Percentiles rank a stretch among this genome's conserved stretches.
These are phyloP conservation scores for Alternaria gaisen DNA, from an alignment of 2,329 filamentous ascomycete species.

Conservation along the genomic window DNA sequence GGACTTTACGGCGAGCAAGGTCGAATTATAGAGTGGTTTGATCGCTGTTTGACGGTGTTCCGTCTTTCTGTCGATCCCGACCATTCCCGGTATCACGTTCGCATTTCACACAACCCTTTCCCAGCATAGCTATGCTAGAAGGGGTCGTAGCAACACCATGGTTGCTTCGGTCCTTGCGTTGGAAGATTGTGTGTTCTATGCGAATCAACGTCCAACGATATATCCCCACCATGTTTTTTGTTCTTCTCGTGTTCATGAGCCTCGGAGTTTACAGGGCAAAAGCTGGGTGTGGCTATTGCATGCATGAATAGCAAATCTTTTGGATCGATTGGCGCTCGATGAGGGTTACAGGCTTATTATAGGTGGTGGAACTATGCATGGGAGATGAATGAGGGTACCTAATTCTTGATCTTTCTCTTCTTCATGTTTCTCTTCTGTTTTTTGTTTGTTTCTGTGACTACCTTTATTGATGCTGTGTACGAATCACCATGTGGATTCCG, in stretches of 20 bases:
- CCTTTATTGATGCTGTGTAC: neutral
- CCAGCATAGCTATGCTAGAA: neutral
- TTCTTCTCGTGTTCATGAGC: conserved; percentile 12
- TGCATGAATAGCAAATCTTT: conserved; percentile 2
- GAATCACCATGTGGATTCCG: neutral
- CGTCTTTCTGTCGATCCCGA: neutral
- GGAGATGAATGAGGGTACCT: neutral
- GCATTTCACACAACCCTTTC: neutral
- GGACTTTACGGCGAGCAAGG: conserved; percentile 72
- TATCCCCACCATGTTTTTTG: neutral
- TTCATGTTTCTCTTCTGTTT: neutral
- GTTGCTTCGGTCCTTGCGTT: neutral
- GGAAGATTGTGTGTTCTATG: neutral
- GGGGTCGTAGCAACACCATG: neutral
- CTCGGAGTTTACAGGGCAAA: conserved; percentile 15
- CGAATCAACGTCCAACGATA: neutral
- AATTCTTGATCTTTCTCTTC: neutral
- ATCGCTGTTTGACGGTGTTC: neutral
- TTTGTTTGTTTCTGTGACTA: too few species aligned
- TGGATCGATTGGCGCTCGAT: conserved; percentile 1
- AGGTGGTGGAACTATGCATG: conserved; percentile 8
- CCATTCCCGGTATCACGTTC: conserved; percentile 2
- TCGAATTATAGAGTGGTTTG: conserved; percentile 38
- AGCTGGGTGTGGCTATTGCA: conserved; percentile 3
- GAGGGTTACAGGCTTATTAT: conserved; percentile 1